phyloP scores from a whole-genome alignment of 129 eudicot species.

The Arctium lappa region DNA sequence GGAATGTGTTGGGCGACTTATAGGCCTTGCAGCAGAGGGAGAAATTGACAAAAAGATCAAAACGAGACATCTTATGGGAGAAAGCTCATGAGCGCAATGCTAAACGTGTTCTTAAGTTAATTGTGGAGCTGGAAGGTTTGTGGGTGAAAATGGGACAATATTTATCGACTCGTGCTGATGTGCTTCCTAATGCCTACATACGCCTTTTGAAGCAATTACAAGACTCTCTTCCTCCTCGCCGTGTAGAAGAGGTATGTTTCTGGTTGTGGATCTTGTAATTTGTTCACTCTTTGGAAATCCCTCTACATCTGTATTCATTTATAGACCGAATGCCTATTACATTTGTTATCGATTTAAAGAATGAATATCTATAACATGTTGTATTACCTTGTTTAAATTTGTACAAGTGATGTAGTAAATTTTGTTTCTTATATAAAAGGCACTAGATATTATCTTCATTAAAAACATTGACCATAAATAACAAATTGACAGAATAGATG shows the following conservation, averaged over 20 bases:
- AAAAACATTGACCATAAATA: not conserved
- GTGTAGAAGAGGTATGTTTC: conserved; percentile 64
- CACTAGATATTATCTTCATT: not conserved
- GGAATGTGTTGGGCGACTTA: not conserved
- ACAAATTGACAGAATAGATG: not conserved
- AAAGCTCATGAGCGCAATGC: conserved; percentile 98
- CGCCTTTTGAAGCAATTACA: conserved; percentile 70
- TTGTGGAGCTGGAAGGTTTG: conserved; percentile 86
- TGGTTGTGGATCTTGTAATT: not conserved
- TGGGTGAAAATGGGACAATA: conserved; percentile 99
- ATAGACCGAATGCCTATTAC: not conserved
- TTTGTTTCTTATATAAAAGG: not conserved
- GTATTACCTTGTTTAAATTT: not conserved
- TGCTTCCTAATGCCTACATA: conserved; percentile 89
- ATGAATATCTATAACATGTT: not conserved
- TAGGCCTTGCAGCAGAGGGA: conserved; percentile 87
- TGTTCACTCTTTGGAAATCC: not conserved
- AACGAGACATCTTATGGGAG: conserved; percentile 70
- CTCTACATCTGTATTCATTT: not conserved
- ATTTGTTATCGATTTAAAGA: not conserved
- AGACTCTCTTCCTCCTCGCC: conserved; percentile 98
- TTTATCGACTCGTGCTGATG: conserved; percentile 98
- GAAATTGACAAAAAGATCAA: conserved; percentile 69
- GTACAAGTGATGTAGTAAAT: not conserved
- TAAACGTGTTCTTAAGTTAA: conserved; percentile 67